phyloP scores from a whole-genome alignment of 2,329 filamentous ascomycete species.

The Colletotrichum acutatum region DNA sequence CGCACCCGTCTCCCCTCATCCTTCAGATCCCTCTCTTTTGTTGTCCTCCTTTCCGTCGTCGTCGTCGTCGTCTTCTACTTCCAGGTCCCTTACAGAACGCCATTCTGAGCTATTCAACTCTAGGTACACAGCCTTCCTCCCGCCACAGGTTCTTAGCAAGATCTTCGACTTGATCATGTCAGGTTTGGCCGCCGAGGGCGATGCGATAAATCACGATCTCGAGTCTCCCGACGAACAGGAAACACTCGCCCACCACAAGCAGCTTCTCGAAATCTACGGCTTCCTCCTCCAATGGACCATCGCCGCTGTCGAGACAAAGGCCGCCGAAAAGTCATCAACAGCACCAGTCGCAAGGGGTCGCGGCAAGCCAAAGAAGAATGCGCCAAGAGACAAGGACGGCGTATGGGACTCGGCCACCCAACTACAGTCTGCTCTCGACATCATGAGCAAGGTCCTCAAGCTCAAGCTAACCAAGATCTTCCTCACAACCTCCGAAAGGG shows the following conservation, averaged over 20 bases:
- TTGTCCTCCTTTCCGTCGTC: conserved; percentile 41
- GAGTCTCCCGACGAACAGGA: conserved; percentile 91
- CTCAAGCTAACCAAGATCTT: conserved; percentile 94
- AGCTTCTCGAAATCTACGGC: conserved; percentile 90
- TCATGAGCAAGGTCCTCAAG: conserved; percentile 96
- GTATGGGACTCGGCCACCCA: conserved; percentile 91
- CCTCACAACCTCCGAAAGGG: conserved; percentile 93
- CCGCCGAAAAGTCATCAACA: conserved; percentile 85
- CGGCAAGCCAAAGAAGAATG: conserved; percentile 82
- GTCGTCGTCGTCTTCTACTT: conserved; percentile 30
- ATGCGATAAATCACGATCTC: conserved; percentile 85
- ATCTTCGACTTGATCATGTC: conserved; percentile 91
- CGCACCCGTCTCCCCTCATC: conserved; percentile 66
- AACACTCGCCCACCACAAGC: conserved; percentile 85
- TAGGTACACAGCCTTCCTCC: conserved; percentile 85
- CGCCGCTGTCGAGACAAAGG: conserved; percentile 92
- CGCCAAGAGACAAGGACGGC: conserved; percentile 74
- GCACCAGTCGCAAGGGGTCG: conserved; percentile 77
- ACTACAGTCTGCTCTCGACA: conserved; percentile 87
- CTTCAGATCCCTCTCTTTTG: conserved; percentile 39
- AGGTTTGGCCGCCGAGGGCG: conserved; percentile 85
- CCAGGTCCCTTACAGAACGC: conserved; percentile 32
- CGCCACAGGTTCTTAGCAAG: conserved; percentile 87
- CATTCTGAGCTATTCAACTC: conserved; percentile 69
- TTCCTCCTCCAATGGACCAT: conserved; percentile 97